Evolutionary conservation across 139 green algal genomes (phyloP).

Genomic region (Volvox reticuliferus): DNA sequence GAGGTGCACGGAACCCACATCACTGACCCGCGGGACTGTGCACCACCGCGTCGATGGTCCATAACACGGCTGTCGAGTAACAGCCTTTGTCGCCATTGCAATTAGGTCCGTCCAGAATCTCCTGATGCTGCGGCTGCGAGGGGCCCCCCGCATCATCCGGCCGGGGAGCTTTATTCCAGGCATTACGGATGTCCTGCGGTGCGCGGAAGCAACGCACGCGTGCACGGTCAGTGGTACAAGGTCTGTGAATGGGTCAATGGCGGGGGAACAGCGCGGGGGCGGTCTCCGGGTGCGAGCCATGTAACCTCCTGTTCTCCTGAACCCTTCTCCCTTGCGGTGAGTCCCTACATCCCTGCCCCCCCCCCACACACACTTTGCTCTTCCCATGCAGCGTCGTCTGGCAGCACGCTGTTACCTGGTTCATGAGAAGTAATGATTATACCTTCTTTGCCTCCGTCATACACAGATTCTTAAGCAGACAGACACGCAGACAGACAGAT

Average conservation of each 20-base stretch:
- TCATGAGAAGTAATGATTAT: no score
- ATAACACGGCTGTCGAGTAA: neutral
- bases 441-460: no score
- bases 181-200: neutral
- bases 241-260: neutral
- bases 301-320: neutral
- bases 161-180: neutral
- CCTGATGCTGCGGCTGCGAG: neutral
- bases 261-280: no score
- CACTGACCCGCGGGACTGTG: constrained; percentile 5
- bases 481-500: no score
- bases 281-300: no score
- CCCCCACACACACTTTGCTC: no score
- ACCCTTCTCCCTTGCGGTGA: neutral
- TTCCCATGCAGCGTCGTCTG: no score
- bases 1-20: no score
- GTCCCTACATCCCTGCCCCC: no score
- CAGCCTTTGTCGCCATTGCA: neutral
- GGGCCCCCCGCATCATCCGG: neutral
- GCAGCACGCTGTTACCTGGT: no score
- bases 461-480: no score
- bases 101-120: neutral
- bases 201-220: neutral
- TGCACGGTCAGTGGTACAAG: no score
- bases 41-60: neutral